These are phyloP conservation scores for Eimeria praecox DNA, from an alignment of 169 alveolate genomes.

Conservation along the genomic window DNA sequence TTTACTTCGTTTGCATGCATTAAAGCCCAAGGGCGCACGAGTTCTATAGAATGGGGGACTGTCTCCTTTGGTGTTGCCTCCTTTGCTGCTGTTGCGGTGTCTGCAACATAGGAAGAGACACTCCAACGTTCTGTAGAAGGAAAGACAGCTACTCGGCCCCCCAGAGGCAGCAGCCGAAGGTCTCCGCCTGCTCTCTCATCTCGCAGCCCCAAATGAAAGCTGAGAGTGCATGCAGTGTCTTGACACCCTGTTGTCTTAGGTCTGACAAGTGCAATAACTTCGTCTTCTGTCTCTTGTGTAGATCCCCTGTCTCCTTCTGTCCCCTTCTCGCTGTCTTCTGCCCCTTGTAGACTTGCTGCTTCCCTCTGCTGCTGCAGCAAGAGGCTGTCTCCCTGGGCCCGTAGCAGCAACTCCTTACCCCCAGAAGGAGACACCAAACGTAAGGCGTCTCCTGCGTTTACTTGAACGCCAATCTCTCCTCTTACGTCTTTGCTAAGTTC, in stretches of 20 bases:
- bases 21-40: constrained; percentile 17
- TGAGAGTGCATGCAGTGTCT: constrained; percentile 25
- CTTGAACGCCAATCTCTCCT: not conserved
- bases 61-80: not conserved
- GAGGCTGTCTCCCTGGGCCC: too few species aligned
- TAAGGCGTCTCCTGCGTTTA: not conserved
- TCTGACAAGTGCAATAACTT: not conserved
- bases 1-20: constrained; percentile 29
- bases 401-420: constrained; percentile 12
- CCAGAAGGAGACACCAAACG: constrained; percentile 15
- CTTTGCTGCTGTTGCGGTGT: not conserved
- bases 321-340: not conserved
- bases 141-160: constrained; percentile 15
- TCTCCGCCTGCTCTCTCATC: constrained; percentile 31
- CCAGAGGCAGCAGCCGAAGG: constrained; percentile 1
- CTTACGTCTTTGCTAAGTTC: not conserved
- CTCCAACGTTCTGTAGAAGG: constrained; percentile 1
- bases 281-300: not conserved
- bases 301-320: not conserved
- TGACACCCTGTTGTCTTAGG: constrained; percentile 22
- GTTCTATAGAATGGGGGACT: not conserved
- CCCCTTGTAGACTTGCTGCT: not conserved
- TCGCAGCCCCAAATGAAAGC: constrained; percentile 37
- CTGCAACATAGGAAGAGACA: not conserved
- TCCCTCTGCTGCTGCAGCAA: not conserved